phyloP scores from a whole-genome alignment of 2,329 filamentous ascomycete genomes.

The Nemania diffusa region DNA sequence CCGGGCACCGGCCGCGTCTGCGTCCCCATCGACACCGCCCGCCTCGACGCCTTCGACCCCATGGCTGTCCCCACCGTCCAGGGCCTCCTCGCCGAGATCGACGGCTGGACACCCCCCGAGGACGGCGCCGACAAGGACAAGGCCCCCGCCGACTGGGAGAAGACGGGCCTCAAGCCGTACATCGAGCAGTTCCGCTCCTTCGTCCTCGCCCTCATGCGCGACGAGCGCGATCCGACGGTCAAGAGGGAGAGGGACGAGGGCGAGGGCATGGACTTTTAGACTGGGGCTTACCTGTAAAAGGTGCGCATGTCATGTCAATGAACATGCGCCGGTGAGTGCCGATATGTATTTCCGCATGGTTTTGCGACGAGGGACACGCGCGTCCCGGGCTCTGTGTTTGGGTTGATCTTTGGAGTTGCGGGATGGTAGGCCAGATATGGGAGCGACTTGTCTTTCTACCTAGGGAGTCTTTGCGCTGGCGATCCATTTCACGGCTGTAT shows the following conservation, averaged over 20 bases:
- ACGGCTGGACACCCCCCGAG: constrained; percentile 67
- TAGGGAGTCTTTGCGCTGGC: not conserved
- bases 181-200: constrained; percentile 89
- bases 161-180: constrained; percentile 93
- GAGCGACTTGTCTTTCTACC: no score
- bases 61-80: constrained; percentile 89
- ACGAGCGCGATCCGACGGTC: constrained; percentile 68
- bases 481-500: not conserved
- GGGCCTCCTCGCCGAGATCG: constrained; percentile 83
- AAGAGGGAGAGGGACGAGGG: constrained; percentile 67
- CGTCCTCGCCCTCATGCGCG: constrained; percentile 80
- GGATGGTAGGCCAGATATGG: not conserved
- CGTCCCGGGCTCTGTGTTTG: no score
- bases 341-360: no score
- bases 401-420: constrained; percentile 7
- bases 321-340: not conserved
- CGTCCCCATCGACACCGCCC: constrained; percentile 85
- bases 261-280: constrained; percentile 63
- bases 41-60: constrained; percentile 86
- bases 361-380: no score
- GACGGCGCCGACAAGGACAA: constrained; percentile 33
- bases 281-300: not conserved
- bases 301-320: not conserved
- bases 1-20: constrained; percentile 94
- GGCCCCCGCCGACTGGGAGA: constrained; percentile 86